Base-by-base conservation (phyloP, 164 flowering plant genomes). In the Aristolochia contorta region DNA sequence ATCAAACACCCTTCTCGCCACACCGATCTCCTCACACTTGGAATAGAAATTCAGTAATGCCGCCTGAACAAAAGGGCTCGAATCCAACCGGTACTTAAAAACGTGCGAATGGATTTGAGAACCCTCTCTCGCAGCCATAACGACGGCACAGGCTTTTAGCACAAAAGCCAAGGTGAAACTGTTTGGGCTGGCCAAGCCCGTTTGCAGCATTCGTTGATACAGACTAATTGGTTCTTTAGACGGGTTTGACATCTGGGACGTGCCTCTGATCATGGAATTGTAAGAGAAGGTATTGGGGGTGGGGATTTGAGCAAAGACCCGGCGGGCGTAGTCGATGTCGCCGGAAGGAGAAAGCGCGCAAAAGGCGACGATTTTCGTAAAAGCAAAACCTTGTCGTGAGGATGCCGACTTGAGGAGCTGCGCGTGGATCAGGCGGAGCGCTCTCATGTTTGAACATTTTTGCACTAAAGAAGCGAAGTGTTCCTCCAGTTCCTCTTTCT, bases 111-210 rank as follows among this genome's bases (percentile, higher is more conserved):
- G 88, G n/a, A 79, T 72, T 74, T 80, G 85, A 23, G 32, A 48
- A 1, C 88, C 85, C 66, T 79, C 83, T 12, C 33, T 56, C 6
- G 64, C 56, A 18, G 77, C 80, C 23, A 67, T 49, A 9, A 76
- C 45, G 6, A 66, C 20, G 1, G 82, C 71, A 41, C 88, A 83
- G 9, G 82, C 74, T 61, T 81, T 83, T 15, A 81, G 69, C 47
- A 79, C 79, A 54, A 78, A 80, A 0, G 85, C 74, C 1, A 78
- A 27, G 0, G 85, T 83, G 65, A 67, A 83, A 23, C 78, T 70
- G 67, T 83, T 81, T 0, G 85, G 74, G 46, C 55, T 48, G 3
- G 78, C 77, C 37, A 41, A 61, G 12, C 74, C 72, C 15, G 43
- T 53, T 54, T 46, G 46, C 14, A 78, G 57, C 78, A 83, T 58